These are phyloP conservation scores for Hyparrhenia diplandra DNA, from an alignment of 176 grass and related monocot genomes.

Conservation along the genomic window DNA sequence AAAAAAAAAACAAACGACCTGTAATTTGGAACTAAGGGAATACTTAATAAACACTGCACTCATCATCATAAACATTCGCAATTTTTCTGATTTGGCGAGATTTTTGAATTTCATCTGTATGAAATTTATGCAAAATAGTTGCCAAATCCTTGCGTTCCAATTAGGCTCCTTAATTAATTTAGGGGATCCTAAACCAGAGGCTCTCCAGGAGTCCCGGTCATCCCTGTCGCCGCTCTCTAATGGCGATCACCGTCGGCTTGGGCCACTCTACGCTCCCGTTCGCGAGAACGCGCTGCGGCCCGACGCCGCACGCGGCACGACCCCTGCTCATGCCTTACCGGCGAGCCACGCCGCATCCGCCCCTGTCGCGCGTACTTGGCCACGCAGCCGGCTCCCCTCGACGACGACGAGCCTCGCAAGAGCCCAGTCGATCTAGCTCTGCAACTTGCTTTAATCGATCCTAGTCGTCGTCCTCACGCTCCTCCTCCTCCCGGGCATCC, in stretches of 20 bases:
- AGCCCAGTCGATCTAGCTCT: neutral
- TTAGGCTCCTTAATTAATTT: no score
- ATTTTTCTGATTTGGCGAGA: neutral
- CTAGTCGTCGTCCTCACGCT: neutral
- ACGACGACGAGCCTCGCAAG: neutral
- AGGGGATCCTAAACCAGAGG: neutral
- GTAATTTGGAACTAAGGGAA: no score
- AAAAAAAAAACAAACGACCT: no score
- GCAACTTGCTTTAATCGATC: constrained; percentile 19
- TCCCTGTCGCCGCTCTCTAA: neutral
- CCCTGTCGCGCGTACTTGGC: neutral
- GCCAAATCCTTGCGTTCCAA: no score
- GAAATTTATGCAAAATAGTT: neutral
- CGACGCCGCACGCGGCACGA: neutral
- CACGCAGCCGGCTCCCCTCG: neutral
- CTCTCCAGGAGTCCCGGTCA: no score
- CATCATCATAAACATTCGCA: neutral
- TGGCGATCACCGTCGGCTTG: constrained; percentile 17
- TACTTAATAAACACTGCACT: no score
- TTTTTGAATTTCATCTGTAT: neutral
- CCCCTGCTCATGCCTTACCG: neutral
- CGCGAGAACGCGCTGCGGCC: neutral
- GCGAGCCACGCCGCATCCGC: neutral
- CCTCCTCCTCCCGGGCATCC: neutral
- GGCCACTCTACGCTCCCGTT: neutral